Conservation (phyloP, 495 filamentous ascomycete species). For the Margaritispora aquatica region DNA sequence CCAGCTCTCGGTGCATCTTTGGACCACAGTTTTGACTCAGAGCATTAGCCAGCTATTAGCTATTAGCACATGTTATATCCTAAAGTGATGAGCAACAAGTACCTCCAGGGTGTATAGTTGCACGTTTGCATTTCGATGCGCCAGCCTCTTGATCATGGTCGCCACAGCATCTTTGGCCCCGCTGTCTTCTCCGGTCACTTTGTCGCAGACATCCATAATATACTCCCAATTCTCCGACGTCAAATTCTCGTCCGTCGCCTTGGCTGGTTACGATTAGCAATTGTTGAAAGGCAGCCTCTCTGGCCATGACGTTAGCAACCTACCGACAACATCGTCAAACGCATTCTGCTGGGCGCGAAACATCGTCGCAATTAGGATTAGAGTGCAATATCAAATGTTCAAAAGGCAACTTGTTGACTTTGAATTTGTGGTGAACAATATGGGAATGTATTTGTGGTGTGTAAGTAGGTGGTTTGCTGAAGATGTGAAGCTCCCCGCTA, state of each 20-base stretch:
- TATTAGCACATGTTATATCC: not conserved
- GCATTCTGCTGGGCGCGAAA: constrained; percentile 75
- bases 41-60: constrained; percentile 72
- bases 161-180: constrained; percentile 89
- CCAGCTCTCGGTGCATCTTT: constrained; percentile 87
- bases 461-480: not conserved
- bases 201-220: constrained; percentile 98
- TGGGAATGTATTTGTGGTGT: not conserved
- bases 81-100: constrained; percentile 21
- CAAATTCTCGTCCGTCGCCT: constrained; percentile 97
- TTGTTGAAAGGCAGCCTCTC: constrained; percentile 4
- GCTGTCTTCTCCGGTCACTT: constrained; percentile 53
- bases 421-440: not conserved
- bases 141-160: constrained; percentile 90
- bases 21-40: constrained; percentile 92
- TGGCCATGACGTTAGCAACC: constrained; percentile 25
- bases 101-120: constrained; percentile 97
- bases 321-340: constrained; percentile 79
- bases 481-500: constrained; percentile 3
- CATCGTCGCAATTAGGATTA: constrained; percentile 37
- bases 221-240: constrained; percentile 98
- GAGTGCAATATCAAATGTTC: not conserved
- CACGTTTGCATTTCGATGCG: constrained; percentile 98
- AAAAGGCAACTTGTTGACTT: not conserved
- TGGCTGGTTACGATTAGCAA: constrained; percentile 51